Evolutionary conservation across 2,329 filamentous ascomycete genomes (phyloP).

Genomic region (Fusarium subglutinans): DNA sequence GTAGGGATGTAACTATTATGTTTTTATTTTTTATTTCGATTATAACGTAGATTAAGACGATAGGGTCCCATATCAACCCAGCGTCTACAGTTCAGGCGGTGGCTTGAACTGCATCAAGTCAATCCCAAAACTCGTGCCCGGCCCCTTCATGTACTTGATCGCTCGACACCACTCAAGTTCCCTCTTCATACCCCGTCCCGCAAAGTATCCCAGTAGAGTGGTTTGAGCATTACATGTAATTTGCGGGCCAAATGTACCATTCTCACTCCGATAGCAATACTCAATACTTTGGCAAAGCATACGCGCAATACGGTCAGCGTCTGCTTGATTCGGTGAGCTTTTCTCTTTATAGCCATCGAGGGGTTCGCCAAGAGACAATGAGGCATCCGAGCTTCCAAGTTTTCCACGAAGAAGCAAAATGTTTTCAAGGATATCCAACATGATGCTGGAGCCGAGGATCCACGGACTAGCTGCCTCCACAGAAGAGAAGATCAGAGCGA

Average conservation of each 20-base stretch:
- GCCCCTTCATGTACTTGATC: not conserved
- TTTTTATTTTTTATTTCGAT: too few species aligned
- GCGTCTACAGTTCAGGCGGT: not conserved
- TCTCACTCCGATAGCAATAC: constrained; percentile 5
- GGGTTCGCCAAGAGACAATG: fast-evolving
- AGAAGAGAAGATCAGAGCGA: not conserved
- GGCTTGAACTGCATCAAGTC: constrained; percentile 1
- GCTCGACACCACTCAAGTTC: not conserved
- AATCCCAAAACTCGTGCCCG: not conserved
- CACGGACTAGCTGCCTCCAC: not conserved
- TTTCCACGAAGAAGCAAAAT: not conserved
- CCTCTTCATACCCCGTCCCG: not conserved
- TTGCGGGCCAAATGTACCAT: constrained; percentile 10
- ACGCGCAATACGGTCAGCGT: not conserved
- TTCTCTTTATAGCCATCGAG: fast-evolving
- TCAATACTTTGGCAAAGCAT: constrained; percentile 6
- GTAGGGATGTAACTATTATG: not conserved
- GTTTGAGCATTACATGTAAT: constrained; percentile 9
- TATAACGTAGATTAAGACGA: too few species aligned
- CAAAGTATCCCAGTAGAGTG: not conserved
- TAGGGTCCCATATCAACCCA: too few species aligned
- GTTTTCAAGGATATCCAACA: not conserved
- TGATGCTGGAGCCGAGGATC: not conserved
- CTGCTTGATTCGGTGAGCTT: not conserved
- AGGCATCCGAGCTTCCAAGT: fast-evolving